These are phyloP conservation scores for Grigorovia humatica DNA, from an alignment of 805 yeast species.

Conservation along the genomic window DNA sequence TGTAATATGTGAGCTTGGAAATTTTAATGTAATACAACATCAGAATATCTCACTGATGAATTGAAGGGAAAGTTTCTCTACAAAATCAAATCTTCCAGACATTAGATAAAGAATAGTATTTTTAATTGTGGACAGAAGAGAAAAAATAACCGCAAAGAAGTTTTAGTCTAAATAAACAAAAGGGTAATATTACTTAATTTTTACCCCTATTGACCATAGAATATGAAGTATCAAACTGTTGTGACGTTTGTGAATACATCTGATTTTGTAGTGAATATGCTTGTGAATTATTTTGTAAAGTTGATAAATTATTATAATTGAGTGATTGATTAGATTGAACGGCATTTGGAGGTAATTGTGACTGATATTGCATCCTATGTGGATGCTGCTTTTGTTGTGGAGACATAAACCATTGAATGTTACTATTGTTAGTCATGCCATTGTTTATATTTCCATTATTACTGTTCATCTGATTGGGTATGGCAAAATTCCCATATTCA, in stretches of 20 bases:
- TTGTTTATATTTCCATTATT: too few species aligned
- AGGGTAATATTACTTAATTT: too few species aligned
- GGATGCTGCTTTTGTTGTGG: background rate
- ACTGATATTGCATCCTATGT: background rate
- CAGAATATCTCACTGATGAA: too few species aligned
- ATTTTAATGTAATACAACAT: too few species aligned
- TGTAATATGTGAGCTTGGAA: background rate
- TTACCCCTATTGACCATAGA: background rate
- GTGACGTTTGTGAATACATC: background rate
- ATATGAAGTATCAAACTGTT: background rate
- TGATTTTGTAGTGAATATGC: background rate
- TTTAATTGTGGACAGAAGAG: background rate
- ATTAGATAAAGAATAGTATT: background rate
- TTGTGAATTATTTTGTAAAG: background rate
- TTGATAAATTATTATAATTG: background rate
- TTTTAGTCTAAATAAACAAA: too few species aligned
- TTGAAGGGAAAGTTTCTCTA: too few species aligned
- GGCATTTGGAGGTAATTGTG: background rate
- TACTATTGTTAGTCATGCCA: background rate
- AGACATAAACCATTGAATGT: background rate
- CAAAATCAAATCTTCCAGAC: background rate
- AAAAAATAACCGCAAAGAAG: background rate
- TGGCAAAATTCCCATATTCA: background rate
- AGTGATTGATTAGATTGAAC: background rate
- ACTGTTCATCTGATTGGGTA: background rate